Base-by-base conservation (phyloP, 345 rosid genomes). In the Pistacia vera region DNA sequence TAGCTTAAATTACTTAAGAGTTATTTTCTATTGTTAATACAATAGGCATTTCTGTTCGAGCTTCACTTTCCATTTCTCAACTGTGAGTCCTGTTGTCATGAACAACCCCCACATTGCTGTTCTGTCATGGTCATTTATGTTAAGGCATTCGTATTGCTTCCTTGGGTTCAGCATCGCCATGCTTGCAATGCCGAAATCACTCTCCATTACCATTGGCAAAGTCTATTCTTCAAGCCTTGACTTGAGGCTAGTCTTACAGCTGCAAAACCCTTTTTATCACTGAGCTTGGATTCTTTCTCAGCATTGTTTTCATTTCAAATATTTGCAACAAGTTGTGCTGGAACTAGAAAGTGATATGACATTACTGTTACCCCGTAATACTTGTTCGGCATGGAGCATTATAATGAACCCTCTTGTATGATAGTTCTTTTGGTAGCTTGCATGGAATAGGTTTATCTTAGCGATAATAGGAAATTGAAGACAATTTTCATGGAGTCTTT, bases 351-450 rank as follows among this genome's bases (percentile, higher is more conserved):
- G 7, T 41, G 44, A 5, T 41, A 0, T 5, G 44, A 7, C 46
- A 8, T 7, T 6, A 41, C 9, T 41, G 1, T 5, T 7, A 8
- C 7, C 44, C 5, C 1, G 44, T 41, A 38, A 38, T 41, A 41
- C 68, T 65, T 70, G 30, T 35, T 70, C 33, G 33, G 20, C 51
- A n/a, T 54, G 33, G n/a, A 18, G 16, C 25, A n/a, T 70, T 69
- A 11, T 69, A 54, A 52, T 54, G 14, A 11, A 30, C 16, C 3
- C 22, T 55, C 73, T 41, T 60, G 2, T 58, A 57, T 54, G 64
- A 58, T 58, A 44, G n/a, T 13, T 38, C 41, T 58, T 22, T 36
- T 12, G 35, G 74, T 46, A 13, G 61, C 54, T 71, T 58, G 35
- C 64, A 60, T 18, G 22, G 2, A 16, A 60, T 44, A 72, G 41